Evolutionary conservation across 1,284 basidiomycete species (phyloP).

Genomic region (Trichosporon faecale): DNA sequence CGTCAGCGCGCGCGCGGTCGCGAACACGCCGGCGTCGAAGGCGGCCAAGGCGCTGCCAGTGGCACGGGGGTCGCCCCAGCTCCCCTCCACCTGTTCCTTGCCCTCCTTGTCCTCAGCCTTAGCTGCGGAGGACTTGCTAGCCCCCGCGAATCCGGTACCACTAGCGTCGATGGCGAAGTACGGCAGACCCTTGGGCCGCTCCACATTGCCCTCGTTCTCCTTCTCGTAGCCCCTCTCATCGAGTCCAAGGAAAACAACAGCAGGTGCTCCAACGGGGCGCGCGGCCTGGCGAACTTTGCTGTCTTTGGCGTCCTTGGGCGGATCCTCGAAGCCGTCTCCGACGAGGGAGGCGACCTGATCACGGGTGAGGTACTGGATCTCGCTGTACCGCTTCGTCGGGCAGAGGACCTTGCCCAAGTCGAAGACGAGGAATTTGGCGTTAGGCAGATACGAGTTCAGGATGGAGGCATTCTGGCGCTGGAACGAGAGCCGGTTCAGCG

Average conservation of each 20-base stretch:
- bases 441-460: constrained; percentile 65
- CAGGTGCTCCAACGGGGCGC: constrained; percentile 59
- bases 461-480: constrained; percentile 68
- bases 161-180: constrained; percentile 76
- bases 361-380: constrained; percentile 53
- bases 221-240: constrained; percentile 60
- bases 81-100: constrained; percentile 46
- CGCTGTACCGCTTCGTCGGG: constrained; percentile 55
- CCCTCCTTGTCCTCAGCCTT: constrained; percentile 41
- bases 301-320: constrained; percentile 24
- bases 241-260: constrained; percentile 71
- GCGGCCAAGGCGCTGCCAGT: constrained; percentile 55
- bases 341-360: constrained; percentile 67
- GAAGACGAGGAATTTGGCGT: constrained; percentile 70
- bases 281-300: constrained; percentile 60
- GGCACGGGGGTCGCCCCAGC: constrained; percentile 67
- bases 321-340: constrained; percentile 48
- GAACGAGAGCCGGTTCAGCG: constrained; percentile 83
- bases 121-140: constrained; percentile 53
- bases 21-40: constrained; percentile 67
- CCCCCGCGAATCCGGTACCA: neutral
- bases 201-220: constrained; percentile 59
- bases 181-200: constrained; percentile 66
- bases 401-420: constrained; percentile 50
- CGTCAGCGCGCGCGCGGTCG: constrained; percentile 70